phyloP scores from a whole-genome alignment of 2,329 filamentous ascomycete species.

The Aspergillus ochraceus region DNA sequence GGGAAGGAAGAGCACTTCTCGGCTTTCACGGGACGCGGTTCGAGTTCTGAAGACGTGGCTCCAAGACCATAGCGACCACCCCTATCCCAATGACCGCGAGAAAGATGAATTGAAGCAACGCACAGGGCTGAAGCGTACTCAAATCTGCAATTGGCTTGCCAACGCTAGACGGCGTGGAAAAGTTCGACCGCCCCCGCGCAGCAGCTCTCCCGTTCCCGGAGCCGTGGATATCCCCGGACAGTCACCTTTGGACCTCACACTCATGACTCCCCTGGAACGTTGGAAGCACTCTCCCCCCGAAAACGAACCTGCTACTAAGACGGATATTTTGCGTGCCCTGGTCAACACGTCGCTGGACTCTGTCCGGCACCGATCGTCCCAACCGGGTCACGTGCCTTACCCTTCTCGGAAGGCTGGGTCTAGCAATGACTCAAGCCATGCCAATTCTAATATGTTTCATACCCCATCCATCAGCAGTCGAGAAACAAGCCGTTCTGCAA shows the following conservation, averaged over 20 bases:
- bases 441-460: constrained; percentile 52
- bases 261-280: constrained; percentile 66
- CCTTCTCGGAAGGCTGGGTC: constrained; percentile 42
- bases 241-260: constrained; percentile 48
- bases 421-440: constrained; percentile 55
- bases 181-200: constrained; percentile 62
- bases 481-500: constrained; percentile 55
- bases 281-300: constrained; percentile 70
- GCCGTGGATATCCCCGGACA: constrained; percentile 72
- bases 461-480: constrained; percentile 56
- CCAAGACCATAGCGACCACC: constrained; percentile 73
- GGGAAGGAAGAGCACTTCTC: constrained; percentile 65
- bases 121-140: constrained; percentile 77
- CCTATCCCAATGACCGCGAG: constrained; percentile 85
- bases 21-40: constrained; percentile 78
- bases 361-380: constrained; percentile 29
- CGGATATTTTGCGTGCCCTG: constrained; percentile 64
- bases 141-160: constrained; percentile 90
- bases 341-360: constrained; percentile 41
- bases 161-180: constrained; percentile 85
- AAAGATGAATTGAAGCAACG: constrained; percentile 75
- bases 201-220: constrained; percentile 68
- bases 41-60: constrained; percentile 84
- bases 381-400: constrained; percentile 34
- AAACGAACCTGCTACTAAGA: constrained; percentile 65